These are phyloP conservation scores for Penicillium digitatum DNA, from an alignment of 2,329 filamentous ascomycete genomes.

Conservation along the genomic window DNA sequence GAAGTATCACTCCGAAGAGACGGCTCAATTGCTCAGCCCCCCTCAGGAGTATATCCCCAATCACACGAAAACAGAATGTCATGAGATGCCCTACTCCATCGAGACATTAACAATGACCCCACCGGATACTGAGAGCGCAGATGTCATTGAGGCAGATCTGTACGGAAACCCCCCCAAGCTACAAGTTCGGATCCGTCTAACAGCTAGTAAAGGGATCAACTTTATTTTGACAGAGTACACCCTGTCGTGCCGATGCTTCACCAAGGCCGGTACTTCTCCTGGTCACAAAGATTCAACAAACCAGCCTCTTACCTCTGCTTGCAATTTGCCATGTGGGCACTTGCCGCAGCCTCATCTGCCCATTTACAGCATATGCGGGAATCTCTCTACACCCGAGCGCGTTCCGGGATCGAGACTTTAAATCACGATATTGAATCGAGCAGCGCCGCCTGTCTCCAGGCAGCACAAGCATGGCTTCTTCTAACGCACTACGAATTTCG, in stretches of 20 bases:
- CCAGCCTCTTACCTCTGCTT: slow-evolving; percentile 24
- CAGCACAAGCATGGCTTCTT: slow-evolving; percentile 38
- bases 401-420: slow-evolving; percentile 7
- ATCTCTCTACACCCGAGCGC: slow-evolving; percentile 26
- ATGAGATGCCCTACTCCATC: neutral
- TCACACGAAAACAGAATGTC: neutral
- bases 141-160: slow-evolving; percentile 5
- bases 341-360: slow-evolving; percentile 33
- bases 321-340: slow-evolving; percentile 39
- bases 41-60: neutral
- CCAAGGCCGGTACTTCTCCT: slow-evolving; percentile 27
- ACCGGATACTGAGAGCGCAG: neutral
- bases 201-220: slow-evolving; percentile 23
- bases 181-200: neutral
- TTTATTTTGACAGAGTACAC: slow-evolving; percentile 34
- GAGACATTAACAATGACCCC: neutral
- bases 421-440: slow-evolving; percentile 1
- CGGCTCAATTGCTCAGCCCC: neutral
- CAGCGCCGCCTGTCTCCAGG: neutral
- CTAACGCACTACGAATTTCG: slow-evolving; percentile 39
- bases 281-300: slow-evolving; percentile 20
- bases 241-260: slow-evolving; percentile 29
- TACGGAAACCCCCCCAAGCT: neutral
- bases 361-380: slow-evolving; percentile 30
- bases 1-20: neutral